These are phyloP conservation scores for Clitocybe nebularis DNA, from an alignment of 1,284 basidiomycete species.

Conservation along the genomic window DNA sequence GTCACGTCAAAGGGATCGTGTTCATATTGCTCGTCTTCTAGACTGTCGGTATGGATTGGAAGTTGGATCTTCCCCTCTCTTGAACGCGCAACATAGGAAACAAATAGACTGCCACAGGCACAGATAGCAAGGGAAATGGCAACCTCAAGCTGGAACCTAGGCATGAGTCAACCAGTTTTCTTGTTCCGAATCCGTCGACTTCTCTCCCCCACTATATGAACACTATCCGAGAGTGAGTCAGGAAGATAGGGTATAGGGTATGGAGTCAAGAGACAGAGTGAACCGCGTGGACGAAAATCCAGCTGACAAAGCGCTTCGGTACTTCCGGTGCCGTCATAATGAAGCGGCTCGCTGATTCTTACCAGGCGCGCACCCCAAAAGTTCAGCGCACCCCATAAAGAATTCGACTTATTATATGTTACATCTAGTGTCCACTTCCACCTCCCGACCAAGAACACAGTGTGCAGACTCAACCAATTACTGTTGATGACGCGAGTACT, in stretches of 20 bases:
- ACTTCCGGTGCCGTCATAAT: neutral
- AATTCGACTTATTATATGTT: no score
- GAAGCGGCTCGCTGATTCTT: no score
- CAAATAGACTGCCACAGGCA: conserved; percentile 40
- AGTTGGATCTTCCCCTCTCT: conserved; percentile 55
- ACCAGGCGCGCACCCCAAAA: no score
- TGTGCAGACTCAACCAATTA: no score
- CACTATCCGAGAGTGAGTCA: neutral
- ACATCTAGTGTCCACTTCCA: no score
- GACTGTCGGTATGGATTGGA: conserved; percentile 37
- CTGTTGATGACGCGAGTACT: no score
- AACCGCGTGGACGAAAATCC: neutral
- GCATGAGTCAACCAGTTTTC: conserved; percentile 48
- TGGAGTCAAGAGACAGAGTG: neutral
- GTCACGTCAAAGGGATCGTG: conserved; percentile 78
- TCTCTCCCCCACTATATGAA: no score
- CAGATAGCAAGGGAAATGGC: conserved; percentile 44
- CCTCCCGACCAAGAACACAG: no score
- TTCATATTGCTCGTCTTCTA: conserved; percentile 22
- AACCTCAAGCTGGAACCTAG: conserved; percentile 56
- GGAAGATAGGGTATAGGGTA: neutral
- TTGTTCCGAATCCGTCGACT: no score
- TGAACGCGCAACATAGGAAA: conserved; percentile 36
- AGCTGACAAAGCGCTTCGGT: neutral
- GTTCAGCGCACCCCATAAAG: no score